Percentiles rank a stretch among this genome's conserved stretches.
phyloP scores from a whole-genome alignment of 257 asterid genomes.

The Coffea canephora region DNA sequence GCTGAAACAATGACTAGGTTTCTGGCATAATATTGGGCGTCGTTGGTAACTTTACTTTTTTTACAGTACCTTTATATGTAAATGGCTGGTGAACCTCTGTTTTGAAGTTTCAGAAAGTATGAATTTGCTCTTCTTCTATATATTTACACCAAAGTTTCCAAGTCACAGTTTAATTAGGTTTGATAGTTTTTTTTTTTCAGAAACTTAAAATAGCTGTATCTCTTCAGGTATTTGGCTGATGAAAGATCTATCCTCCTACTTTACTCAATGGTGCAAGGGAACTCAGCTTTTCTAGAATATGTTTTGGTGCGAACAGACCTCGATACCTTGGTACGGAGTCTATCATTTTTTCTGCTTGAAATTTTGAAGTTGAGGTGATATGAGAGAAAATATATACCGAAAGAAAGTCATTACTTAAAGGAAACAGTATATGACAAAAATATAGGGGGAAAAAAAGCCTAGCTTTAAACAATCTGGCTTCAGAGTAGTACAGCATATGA shows the following conservation, averaged over 20 bases:
- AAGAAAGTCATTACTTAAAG: conserved; percentile 3
- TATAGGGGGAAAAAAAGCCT: background rate
- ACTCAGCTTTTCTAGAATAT: conserved; percentile 86
- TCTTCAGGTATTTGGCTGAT: conserved; percentile 74
- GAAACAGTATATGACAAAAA: background rate
- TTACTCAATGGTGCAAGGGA: conserved; percentile 90
- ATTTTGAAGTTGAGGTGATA: background rate
- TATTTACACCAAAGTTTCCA: background rate
- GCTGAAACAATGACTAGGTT: background rate
- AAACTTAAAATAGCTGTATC: conserved; percentile 9
- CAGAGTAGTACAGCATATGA: background rate
- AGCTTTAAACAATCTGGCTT: background rate
- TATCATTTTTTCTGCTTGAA: conserved; percentile 8
- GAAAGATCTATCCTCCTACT: conserved; percentile 87
- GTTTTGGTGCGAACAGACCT: conserved; percentile 96
- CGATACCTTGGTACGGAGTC: conserved; percentile 85
- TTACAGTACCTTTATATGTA: background rate
- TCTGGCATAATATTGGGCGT: background rate
- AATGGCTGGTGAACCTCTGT: background rate
- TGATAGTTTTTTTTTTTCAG: background rate
- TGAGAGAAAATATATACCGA: background rate
- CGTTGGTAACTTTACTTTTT: background rate
- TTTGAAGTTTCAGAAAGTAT: conserved; percentile 2
- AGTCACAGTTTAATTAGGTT: background rate
- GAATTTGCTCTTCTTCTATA: background rate